phyloP scores from a whole-genome alignment of 805 yeast species.

The Saccharomyces kudriavzevii region DNA sequence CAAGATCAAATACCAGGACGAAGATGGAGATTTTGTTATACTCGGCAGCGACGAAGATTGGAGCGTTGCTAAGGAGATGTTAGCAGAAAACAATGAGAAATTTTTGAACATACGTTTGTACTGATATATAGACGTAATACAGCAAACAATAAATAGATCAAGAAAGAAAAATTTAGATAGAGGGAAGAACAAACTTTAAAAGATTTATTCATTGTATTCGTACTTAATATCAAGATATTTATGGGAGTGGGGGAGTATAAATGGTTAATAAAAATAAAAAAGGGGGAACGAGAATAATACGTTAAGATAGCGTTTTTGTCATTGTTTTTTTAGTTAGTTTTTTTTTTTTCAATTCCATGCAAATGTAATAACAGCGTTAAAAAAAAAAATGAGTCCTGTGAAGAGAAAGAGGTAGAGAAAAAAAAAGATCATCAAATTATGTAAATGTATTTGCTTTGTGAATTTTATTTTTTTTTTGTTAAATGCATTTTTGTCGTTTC shows the following conservation, averaged over 20 bases:
- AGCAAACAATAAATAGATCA: background rate
- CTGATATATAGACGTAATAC: background rate
- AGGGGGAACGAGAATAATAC: background rate
- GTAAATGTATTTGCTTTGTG: background rate
- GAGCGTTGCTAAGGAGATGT: slow-evolving; percentile 71
- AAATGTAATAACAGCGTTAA: background rate
- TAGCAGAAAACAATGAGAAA: slow-evolving; percentile 43
- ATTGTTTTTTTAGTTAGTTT: background rate
- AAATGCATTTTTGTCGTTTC: background rate
- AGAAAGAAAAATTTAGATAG: background rate
- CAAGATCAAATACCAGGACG: slow-evolving; percentile 77
- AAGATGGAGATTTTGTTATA: slow-evolving; percentile 88
- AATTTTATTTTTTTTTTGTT: background rate
- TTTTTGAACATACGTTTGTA: slow-evolving; percentile 32
- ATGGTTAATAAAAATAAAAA: background rate
- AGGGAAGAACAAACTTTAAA: background rate
- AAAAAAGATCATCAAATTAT: background rate
- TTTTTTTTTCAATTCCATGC: background rate
- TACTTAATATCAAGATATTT: background rate
- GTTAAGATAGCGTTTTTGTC: background rate
- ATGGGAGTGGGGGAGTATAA: background rate
- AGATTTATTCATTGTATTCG: background rate
- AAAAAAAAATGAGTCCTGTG: background rate
- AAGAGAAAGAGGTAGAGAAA: background rate
- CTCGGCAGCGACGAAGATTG: slow-evolving; percentile 85